Percentiles rank a stretch among this genome's conserved stretches.
These are phyloP conservation scores for Platanus orientalis DNA, from an alignment of 164 flowering plant genomes.

Conservation along the genomic window DNA sequence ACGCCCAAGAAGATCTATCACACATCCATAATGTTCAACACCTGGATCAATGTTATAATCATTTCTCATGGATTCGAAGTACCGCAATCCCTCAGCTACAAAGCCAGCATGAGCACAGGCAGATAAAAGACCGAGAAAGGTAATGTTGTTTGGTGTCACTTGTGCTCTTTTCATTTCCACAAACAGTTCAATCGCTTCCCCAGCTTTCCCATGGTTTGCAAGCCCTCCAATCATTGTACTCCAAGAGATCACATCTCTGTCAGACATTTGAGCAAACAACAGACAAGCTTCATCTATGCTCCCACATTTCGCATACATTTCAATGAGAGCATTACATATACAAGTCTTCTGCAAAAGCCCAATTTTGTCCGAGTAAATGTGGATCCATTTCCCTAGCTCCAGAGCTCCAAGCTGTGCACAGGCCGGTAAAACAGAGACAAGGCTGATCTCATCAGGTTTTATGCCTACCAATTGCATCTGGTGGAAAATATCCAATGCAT, in stretches of 20 bases:
- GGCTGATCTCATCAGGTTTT: constrained; percentile 53
- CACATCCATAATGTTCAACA: constrained; percentile 35
- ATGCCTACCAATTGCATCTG: constrained; percentile 23
- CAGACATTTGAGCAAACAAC: constrained; percentile 15
- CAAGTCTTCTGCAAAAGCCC: constrained; percentile 36
- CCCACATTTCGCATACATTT: constrained; percentile 59
- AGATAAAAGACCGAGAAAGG: constrained; percentile 30
- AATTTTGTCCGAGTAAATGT: constrained; percentile 44
- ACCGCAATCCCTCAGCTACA: constrained; percentile 20
- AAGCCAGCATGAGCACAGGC: constrained; percentile 33
- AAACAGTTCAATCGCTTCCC: constrained; percentile 24
- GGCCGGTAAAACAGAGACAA: constrained; percentile 62
- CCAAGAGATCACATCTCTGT: constrained; percentile 34
- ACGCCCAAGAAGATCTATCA: constrained; percentile 34
- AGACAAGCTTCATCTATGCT: constrained; percentile 21
- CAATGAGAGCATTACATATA: constrained; percentile 68
- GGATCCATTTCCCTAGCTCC: constrained; percentile 77
- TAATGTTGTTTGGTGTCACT: constrained; percentile 25
- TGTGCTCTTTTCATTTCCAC: constrained; percentile 18
- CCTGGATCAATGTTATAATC: constrained; percentile 23
- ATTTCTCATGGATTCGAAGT: constrained; percentile 24
- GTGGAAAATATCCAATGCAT: neutral
- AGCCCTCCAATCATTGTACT: constrained; percentile 27
- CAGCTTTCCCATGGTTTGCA: constrained; percentile 27
- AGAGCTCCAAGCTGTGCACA: constrained; percentile 74